phyloP scores from a whole-genome alignment of 1,139 yeast species.

The Yamadazyma diddensiae region DNA sequence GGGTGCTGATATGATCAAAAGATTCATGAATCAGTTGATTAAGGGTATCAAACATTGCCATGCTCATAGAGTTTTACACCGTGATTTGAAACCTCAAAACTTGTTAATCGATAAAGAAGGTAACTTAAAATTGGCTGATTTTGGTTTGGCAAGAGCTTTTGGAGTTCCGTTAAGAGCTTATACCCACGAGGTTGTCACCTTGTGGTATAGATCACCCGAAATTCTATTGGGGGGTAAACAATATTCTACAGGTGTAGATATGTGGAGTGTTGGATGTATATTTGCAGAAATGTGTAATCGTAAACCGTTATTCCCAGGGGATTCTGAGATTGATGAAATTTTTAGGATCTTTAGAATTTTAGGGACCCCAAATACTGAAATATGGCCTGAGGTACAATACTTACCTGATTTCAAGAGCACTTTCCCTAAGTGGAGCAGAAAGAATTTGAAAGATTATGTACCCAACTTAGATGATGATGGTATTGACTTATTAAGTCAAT shows the following conservation, averaged over 20 bases:
- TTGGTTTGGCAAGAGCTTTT: conserved; percentile 95
- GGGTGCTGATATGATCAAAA: conserved; percentile 86
- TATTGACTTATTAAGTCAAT: conserved; percentile 71
- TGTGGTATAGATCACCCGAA: conserved; percentile 98
- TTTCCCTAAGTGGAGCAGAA: conserved; percentile 91
- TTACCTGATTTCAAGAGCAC: conserved; percentile 94
- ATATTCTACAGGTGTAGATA: conserved; percentile 96
- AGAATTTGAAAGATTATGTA: conserved; percentile 67
- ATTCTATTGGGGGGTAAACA: conserved; percentile 94
- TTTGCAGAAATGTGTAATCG: conserved; percentile 98
- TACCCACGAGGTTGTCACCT: conserved; percentile 95
- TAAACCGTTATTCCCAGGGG: conserved; percentile 95
- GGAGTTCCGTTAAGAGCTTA: conserved; percentile 96
- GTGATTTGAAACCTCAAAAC: conserved; percentile 96
- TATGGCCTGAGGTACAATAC: conserved; percentile 95
- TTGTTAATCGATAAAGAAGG: conserved; percentile 93
- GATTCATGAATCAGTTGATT: conserved; percentile 89
- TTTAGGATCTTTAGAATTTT: conserved; percentile 88
- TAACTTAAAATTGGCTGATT: conserved; percentile 91
- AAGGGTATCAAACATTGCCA: conserved; percentile 95
- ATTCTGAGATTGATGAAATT: conserved; percentile 95
- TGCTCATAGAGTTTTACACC: conserved; percentile 88
- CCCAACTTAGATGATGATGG: conserved; percentile 82
- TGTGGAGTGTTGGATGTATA: conserved; percentile 98
- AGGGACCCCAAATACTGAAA: conserved; percentile 92